A percentile compares a stretch with the other conserved stretches of the same genome.
Evolutionary conservation across 305 asterid species (phyloP).

Genomic region (Ilex paraguariensis): DNA sequence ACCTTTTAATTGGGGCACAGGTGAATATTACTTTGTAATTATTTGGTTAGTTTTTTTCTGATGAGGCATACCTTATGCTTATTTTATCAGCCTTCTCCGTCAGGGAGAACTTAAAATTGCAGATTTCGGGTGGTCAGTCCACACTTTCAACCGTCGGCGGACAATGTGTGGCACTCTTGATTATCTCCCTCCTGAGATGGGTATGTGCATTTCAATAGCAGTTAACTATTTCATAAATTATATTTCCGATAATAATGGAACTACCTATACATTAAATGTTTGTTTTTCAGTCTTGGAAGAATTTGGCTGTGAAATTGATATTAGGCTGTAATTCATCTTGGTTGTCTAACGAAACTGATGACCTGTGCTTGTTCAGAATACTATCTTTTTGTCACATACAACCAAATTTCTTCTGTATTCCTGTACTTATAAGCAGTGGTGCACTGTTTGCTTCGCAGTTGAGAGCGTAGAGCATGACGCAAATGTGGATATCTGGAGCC

Average conservation of each 20-base stretch:
- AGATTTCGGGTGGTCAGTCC: slow-evolving; percentile 98
- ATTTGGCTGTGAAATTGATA: too few species aligned
- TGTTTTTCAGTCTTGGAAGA: too few species aligned
- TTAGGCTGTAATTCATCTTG: too few species aligned
- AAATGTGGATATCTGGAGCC: slow-evolving; percentile 93
- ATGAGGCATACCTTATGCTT: slow-evolving; percentile 14
- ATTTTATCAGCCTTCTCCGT: slow-evolving; percentile 12
- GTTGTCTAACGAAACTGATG: too few species aligned
- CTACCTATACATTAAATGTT: too few species aligned
- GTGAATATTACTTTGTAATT: slow-evolving; percentile 15
- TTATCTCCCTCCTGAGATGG: slow-evolving; percentile 99
- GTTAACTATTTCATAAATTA: too few species aligned
- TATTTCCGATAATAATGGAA: too few species aligned
- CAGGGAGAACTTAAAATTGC: slow-evolving; percentile 97
- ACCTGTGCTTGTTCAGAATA: too few species aligned
- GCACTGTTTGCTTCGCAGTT: slow-evolving; percentile 35
- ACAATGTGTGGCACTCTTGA: slow-evolving; percentile 99
- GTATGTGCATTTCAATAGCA: slow-evolving; percentile 27
- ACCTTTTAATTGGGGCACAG: slow-evolving; percentile 54
- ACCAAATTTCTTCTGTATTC: too few species aligned
- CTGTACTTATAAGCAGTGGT: too few species aligned
- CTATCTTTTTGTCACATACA: too few species aligned
- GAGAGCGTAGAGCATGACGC: slow-evolving; percentile 95
- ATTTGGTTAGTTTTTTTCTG: not conserved
- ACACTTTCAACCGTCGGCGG: slow-evolving; percentile 81